A percentile compares a stretch with the other conserved stretches of the same genome.
Evolutionary conservation across 495 filamentous ascomycete genomes (phyloP).

Genomic region (Pyrenopolyporus hunteri): DNA sequence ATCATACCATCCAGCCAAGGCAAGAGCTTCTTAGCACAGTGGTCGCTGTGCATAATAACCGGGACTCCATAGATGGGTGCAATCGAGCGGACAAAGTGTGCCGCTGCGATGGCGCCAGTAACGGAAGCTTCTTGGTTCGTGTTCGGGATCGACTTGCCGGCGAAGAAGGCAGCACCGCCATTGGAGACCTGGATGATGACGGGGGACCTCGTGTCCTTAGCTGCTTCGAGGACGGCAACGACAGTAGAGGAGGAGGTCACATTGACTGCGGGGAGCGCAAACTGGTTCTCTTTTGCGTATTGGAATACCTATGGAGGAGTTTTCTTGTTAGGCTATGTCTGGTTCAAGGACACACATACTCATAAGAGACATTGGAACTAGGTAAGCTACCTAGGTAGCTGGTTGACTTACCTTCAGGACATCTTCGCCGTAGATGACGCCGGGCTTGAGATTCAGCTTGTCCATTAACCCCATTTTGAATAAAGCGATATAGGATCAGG

Average conservation of each 20-base stretch:
- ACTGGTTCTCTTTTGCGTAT: slow-evolving; percentile 81
- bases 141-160: slow-evolving; percentile 91
- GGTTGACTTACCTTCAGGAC: slow-evolving; percentile 58
- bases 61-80: slow-evolving; percentile 89
- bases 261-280: slow-evolving; percentile 93
- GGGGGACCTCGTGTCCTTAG: slow-evolving; percentile 83
- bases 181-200: slow-evolving; percentile 92
- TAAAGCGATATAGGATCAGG: not conserved
- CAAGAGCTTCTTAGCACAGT: slow-evolving; percentile 90
- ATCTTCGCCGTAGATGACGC: slow-evolving; percentile 88
- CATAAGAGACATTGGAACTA: not conserved
- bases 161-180: slow-evolving; percentile 93
- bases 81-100: slow-evolving; percentile 90
- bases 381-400: slow-evolving; percentile 33
- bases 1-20: slow-evolving; percentile 98
- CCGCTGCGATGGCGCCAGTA: slow-evolving; percentile 82
- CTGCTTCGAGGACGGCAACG: slow-evolving; percentile 88
- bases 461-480: slow-evolving; percentile 39
- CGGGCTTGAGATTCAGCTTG: slow-evolving; percentile 73
- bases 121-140: slow-evolving; percentile 86
- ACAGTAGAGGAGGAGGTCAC: slow-evolving; percentile 92
- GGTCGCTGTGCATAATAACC: slow-evolving; percentile 90
- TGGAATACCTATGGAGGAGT: slow-evolving; percentile 62
- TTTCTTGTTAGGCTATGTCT: too few relatives aligned
- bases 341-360: too few relatives aligned